Base-by-base conservation (phyloP, 164 flowering plant genomes). In the Stephania japonica region DNA sequence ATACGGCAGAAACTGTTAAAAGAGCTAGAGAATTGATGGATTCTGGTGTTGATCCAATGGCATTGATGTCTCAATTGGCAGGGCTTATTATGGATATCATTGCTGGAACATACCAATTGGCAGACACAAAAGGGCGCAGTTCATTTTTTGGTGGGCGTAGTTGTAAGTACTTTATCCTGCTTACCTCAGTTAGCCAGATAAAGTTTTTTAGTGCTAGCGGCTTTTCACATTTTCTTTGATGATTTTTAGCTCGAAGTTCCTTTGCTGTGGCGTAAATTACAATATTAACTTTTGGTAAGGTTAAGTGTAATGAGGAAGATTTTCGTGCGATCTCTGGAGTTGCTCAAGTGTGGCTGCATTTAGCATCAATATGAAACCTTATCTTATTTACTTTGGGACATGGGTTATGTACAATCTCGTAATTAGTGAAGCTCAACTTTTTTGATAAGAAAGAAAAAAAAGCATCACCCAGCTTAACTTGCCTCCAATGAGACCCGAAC, bases 31-130 rank as follows among this genome's bases (percentile, higher is more conserved):
- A 96, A 74, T 78, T 93, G 80, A 81, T 96, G 92, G 97, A 91
- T 75, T 88, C 91, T 53, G 98, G 98, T 19, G 86, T 90, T 80
- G 98, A 93, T 85, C 98, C 99, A 70, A 81, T 90, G 80, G 95
- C 89, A 65, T 81, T 96, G 75, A 96, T 88, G 97, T 90, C 98
- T 82, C 99, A 96, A 74, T 70, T 96, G 78, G 99, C 97, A 49
- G 89, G 97, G 72, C 92, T 96, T 64, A 93, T 96, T 72, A 94
- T 93, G 94, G 99, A 95, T 81, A 90, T 92, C 25, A 95, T 95
- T 81, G 97, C 98, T 80, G 98, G 99, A 79, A 86, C 89, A 32
- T 85, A 90, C 83, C 87, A 76, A 19, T 73, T 79, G 53, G 77
- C 77, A 64, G 90, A 87, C 80, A 74, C 86, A 10, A 82, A 85